Percentiles rank a stretch among this genome's conserved stretches.
These are phyloP conservation scores for Hypomontagnella submonticulosa DNA, from an alignment of 495 filamentous ascomycete genomes.

Conservation along the genomic window DNA sequence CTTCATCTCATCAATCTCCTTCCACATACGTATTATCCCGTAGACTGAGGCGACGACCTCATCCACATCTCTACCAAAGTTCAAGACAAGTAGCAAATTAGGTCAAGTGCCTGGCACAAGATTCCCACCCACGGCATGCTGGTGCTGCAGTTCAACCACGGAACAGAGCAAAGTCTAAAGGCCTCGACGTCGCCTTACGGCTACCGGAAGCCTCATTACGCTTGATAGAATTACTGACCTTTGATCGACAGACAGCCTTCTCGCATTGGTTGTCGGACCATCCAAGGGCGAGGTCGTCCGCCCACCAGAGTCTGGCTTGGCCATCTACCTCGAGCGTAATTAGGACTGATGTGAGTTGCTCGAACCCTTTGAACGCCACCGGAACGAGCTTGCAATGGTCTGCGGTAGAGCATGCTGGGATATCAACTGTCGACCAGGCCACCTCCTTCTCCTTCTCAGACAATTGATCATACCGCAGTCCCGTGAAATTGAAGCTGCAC, in stretches of 20 bases:
- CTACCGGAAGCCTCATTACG: constrained; percentile 23
- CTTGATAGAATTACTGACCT: constrained; percentile 47
- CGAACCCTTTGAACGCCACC: constrained; percentile 49
- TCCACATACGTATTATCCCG: constrained; percentile 45
- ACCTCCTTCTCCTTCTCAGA: constrained; percentile 28
- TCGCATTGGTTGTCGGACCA: constrained; percentile 57
- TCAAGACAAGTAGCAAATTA: constrained; percentile 42
- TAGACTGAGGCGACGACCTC: constrained; percentile 45
- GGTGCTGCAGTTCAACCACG: constrained; percentile 33
- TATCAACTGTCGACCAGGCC: constrained; percentile 40
- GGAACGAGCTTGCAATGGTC: constrained; percentile 50
- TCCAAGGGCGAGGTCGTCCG: constrained; percentile 55
- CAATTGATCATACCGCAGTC: constrained; percentile 44
- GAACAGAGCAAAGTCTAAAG: constrained; percentile 38
- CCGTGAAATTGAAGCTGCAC: constrained; percentile 55
- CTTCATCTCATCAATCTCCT: constrained; percentile 43
- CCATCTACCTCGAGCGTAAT: constrained; percentile 47
- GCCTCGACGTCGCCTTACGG: constrained; percentile 26
- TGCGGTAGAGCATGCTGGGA: constrained; percentile 48
- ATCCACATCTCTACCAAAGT: constrained; percentile 46
- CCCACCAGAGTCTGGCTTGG: constrained; percentile 53
- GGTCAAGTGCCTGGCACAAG: constrained; percentile 27
- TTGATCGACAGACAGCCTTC: constrained; percentile 52
- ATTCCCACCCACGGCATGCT: constrained; percentile 16
- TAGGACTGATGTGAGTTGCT: constrained; percentile 54